Percentiles rank a stretch among this genome's conserved stretches.
phyloP scores from a whole-genome alignment of 306 rosid genomes.

The Mucuna pruriens region DNA sequence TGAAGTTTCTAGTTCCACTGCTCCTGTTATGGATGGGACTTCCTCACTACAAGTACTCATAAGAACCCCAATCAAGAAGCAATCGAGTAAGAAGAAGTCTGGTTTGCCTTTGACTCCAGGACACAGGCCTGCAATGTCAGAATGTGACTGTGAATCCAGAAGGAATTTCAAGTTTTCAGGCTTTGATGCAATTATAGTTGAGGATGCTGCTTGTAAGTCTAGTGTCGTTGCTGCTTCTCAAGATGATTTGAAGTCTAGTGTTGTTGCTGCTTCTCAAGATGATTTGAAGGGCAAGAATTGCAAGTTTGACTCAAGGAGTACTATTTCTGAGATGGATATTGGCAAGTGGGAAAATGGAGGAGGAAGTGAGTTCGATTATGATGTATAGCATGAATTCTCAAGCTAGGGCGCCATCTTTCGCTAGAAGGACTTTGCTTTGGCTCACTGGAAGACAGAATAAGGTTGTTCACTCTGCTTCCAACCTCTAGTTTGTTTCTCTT shows the following conservation, averaged over 20 bases:
- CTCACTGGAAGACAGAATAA: conserved; percentile 86
- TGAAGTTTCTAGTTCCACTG: too few species aligned
- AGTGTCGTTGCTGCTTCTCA: too few species aligned
- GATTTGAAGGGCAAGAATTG: conserved; percentile 53
- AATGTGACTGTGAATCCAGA: conserved; percentile 77
- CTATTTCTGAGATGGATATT: conserved; percentile 57
- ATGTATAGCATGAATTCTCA: conserved; percentile 80
- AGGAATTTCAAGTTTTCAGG: conserved; percentile 73
- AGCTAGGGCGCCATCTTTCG: conserved; percentile 80
- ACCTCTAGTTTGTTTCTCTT: conserved; percentile 42
- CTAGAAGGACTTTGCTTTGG: conserved; percentile 90
- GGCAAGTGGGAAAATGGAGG: conserved; percentile 71
- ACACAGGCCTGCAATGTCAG: conserved; percentile 77
- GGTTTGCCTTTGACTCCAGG: conserved; percentile 70
- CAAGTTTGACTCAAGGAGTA: conserved; percentile 56
- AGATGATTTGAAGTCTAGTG: conserved; percentile 19
- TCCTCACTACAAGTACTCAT: conserved; percentile 74
- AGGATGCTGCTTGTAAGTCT: too few species aligned
- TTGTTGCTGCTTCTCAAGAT: conserved; percentile 21
- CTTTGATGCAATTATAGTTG: conserved; percentile 40
- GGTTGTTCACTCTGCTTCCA: conserved; percentile 79
- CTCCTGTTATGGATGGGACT: conserved; percentile 84
- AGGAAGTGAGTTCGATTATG: conserved; percentile 59
- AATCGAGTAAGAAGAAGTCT: conserved; percentile 58
- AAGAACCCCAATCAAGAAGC: conserved; percentile 59